Evolutionary conservation across 225 moss, liverwort and hornwort species (phyloP).

Genomic region (Bryum argenteum): DNA sequence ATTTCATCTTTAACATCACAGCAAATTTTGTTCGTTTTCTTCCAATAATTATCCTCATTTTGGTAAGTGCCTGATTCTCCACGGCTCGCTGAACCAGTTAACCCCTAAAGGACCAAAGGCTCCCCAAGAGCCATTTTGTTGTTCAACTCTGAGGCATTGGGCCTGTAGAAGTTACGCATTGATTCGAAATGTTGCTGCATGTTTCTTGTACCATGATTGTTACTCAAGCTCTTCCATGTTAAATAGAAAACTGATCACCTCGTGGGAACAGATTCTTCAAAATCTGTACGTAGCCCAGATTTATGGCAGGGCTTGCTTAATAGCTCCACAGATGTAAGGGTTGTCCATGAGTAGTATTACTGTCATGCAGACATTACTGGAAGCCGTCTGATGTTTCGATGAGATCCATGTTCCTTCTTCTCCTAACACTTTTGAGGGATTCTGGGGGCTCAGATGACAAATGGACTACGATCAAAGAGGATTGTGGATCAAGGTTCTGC

Average conservation of each 20-base stretch:
- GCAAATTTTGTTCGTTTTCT: constrained; percentile 19
- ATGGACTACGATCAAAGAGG: constrained; percentile 24
- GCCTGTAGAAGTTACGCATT: too few relatives aligned
- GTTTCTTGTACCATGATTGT: not conserved
- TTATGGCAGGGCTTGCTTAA: not conserved
- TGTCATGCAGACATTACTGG: not conserved
- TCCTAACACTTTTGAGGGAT: constrained; percentile 29
- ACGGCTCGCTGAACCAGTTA: constrained; percentile 11
- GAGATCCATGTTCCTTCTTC: not conserved
- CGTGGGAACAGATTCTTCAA: not conserved
- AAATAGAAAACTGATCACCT: not conserved
- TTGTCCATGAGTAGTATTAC: not conserved
- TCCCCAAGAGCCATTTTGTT: too few relatives aligned
- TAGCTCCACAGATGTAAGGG: not conserved
- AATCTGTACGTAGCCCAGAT: not conserved
- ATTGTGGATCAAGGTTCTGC: constrained; percentile 17
- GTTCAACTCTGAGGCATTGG: too few relatives aligned
- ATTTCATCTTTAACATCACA: constrained; percentile 33
- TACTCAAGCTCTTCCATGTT: constrained; percentile 8
- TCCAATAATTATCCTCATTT: constrained; percentile 13
- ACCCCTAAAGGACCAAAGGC: too few relatives aligned
- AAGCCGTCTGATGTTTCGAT: constrained; percentile 3
- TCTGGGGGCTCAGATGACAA: constrained; percentile 36
- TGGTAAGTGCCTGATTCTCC: constrained; percentile 28
- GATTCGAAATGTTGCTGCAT: not conserved